Base-by-base conservation (phyloP, 768 basidiomycete genomes). In the Mycena galericulata region DNA sequence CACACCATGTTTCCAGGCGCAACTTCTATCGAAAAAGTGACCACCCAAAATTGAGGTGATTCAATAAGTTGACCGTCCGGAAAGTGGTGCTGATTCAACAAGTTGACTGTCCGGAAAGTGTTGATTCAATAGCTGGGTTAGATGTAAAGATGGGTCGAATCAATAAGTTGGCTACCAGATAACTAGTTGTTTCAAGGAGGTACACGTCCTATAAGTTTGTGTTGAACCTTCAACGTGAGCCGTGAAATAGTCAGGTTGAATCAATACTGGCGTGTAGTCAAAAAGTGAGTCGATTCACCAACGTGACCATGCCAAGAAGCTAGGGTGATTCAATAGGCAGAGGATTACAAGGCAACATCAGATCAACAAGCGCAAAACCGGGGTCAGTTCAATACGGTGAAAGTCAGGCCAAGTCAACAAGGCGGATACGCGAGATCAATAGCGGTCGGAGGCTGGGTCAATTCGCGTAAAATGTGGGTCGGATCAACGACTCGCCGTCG, bases 351-450 rank as follows among this genome's bases (percentile, higher is more conserved):
- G n/a, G n/a, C n/a, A n/a, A n/a, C n/a, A n/a, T n/a, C n/a, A n/a
- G n/a, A n/a, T n/a, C n/a, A n/a, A n/a, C n/a, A n/a, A n/a, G n/a
- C n/a, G n/a, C n/a, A n/a, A n/a, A n/a, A n/a, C n/a, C n/a, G 41
- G 6, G 41, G 41, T 43, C 24, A n/a, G 34, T 32, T n/a, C 14
- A 8, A 36, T n/a, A 6, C 45, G 22, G 24, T 22, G 15, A 24
- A 40, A 24, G 36, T 8, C 5, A n/a, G 34, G 30, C 40, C 40
- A 61, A 50, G 22, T 61, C 59, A 61, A 50, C 20, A 61, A 40
- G 11, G 1, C 12, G 14, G 34, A 36, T 30, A 5, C 11, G 43
- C 29, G 1, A 11, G 29, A 32, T 58, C 41, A 45, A 58, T 34
- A 58, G 22, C 26, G 27, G 14, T 29, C 9, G 4, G 8, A 17